phyloP scores from a whole-genome alignment of 2,329 filamentous ascomycete genomes.

The Arthrinium phaeospermum region DNA sequence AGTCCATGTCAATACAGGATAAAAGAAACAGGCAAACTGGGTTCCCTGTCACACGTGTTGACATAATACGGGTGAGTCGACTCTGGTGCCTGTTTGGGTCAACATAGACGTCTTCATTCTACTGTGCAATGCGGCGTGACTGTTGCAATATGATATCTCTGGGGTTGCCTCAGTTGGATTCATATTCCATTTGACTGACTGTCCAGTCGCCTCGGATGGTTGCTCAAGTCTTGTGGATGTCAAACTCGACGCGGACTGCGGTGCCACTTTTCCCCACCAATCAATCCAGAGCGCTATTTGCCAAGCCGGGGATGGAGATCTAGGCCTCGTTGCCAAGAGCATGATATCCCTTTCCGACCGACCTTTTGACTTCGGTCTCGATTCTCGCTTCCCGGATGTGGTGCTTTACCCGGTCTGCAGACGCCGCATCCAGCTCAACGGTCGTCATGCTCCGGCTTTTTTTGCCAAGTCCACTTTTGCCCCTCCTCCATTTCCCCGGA shows the following conservation, averaged over 20 bases:
- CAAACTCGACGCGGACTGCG: background rate
- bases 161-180: no score
- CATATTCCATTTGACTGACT: no score
- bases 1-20: no score
- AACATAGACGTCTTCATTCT: no score
- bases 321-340: background rate
- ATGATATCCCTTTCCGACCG: background rate
- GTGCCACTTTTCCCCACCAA: conserved; percentile 16
- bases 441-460: background rate
- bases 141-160: no score
- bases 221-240: background rate
- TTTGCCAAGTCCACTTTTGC: background rate
- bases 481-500: background rate
- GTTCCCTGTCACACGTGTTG: no score
- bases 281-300: background rate
- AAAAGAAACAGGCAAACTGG: no score
- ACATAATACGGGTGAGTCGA: no score
- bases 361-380: background rate
- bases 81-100: no score
- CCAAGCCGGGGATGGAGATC: background rate
- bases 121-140: no score
- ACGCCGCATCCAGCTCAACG: background rate
- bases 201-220: no score
- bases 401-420: background rate
- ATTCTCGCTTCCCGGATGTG: background rate